Evolutionary conservation across 2,329 filamentous ascomycete species (phyloP), one percentile per base, ranked within the genome.

Genomic region (Colletotrichum gigasporum): DNA sequence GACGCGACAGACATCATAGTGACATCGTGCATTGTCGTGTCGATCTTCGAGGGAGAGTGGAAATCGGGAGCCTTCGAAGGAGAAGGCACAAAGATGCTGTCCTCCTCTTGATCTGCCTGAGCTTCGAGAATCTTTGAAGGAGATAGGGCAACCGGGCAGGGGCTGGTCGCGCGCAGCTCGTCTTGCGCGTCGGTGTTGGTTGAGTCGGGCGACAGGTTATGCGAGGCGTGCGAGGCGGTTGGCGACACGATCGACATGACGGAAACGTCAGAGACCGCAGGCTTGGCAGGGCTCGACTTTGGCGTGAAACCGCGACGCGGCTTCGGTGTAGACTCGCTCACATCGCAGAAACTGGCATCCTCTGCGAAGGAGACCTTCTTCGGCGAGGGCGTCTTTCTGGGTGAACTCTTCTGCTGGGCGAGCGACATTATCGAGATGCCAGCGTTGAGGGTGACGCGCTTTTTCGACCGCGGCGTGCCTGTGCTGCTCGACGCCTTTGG

Each of bases 281-380:
- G 34, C 42, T 54, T 42, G 12, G 48, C 41, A n/a, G 61, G 61
- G 20, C 55, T 61, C 4, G 56, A 48, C 34, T 61, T 60, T 2
- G 61, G 61, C 4, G 35, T 48, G 10, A 42, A 14, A 5, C 16
- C 41, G 22, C 41, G 39, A 32, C 55, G 30, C 2, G 39, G 11
- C 28, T 61, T 64, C 2, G 61, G 55, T 2, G 61, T 61, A 0
- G 48, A 61, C 2, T 28, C 56, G 28, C 20, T 37, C 6, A 42
- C 30, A 2, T 30, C 34, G 3, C 32, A 34, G 16, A 61, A 64
- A n/a, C 41, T 54, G 14, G 48, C 48, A 12, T 64, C 56, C 7
- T 64, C 61, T 6, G 55, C 47, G 11, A 64, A 64, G 5, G 61
- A 64, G 0, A 64, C 56, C 56, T 64, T 64, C 39, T 52, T 63